A percentile compares a stretch with the other conserved stretches of the same genome.
phyloP scores from a whole-genome alignment of 805 yeast genomes.

The Ogataea chonburiensis region DNA sequence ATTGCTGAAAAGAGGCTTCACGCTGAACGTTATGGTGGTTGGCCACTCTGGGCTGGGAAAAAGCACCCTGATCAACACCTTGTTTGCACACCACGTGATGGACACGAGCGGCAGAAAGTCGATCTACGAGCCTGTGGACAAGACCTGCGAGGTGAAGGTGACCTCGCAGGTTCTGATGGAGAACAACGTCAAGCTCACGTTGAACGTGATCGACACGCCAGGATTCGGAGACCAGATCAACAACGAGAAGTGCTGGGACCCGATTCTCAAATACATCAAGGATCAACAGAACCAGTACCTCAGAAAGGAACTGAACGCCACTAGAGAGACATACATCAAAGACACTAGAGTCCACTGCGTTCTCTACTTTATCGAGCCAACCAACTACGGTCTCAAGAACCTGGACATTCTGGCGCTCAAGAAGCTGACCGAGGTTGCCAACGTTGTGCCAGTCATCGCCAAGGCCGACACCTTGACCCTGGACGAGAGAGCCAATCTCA shows the following conservation, averaged over 20 bases:
- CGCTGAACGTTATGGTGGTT: slow-evolving; percentile 90
- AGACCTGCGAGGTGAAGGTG: slow-evolving; percentile 82
- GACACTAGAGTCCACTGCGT: slow-evolving; percentile 95
- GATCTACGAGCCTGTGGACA: slow-evolving; percentile 70
- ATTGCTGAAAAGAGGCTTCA: slow-evolving; percentile 87
- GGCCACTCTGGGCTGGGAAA: slow-evolving; percentile 95
- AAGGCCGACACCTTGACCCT: slow-evolving; percentile 87
- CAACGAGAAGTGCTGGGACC: slow-evolving; percentile 96
- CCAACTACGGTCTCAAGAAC: slow-evolving; percentile 78
- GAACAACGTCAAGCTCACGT: slow-evolving; percentile 80
- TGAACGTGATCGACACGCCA: slow-evolving; percentile 93
- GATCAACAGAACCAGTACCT: slow-evolving; percentile 91
- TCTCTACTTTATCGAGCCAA: slow-evolving; percentile 87
- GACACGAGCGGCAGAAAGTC: slow-evolving; percentile 70
- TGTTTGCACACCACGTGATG: slow-evolving; percentile 80
- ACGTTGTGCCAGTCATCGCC: slow-evolving; percentile 94
- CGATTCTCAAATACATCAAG: slow-evolving; percentile 87
- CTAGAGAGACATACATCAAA: slow-evolving; percentile 75
- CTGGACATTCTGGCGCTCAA: slow-evolving; percentile 81
- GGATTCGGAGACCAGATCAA: slow-evolving; percentile 97
- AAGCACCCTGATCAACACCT: slow-evolving; percentile 85
- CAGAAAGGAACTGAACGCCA: slow-evolving; percentile 92
- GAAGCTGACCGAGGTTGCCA: slow-evolving; percentile 83
- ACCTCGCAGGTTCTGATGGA: slow-evolving; percentile 71
- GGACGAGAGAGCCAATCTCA: slow-evolving; percentile 78